A percentile compares a stretch with the other conserved stretches of the same genome.
Conservation (phyloP, 2,329 filamentous ascomycete species). For the Colletotrichum nymphaeae region DNA sequence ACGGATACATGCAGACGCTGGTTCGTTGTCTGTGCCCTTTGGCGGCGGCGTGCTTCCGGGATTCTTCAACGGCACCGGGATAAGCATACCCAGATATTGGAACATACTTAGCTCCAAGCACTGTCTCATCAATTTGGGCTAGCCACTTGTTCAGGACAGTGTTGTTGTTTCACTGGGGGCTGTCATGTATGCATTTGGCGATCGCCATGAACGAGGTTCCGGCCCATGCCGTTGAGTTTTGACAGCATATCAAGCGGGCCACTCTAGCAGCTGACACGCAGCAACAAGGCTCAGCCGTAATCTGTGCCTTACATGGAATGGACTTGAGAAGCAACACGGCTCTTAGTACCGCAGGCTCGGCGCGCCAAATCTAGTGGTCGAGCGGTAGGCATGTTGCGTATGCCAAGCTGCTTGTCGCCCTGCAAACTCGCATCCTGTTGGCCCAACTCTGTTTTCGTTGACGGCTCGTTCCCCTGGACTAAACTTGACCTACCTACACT, state of each 20-base stretch:
- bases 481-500: background rate
- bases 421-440: conserved; percentile 17
- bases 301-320: conserved; percentile 32
- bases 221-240: background rate
- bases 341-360: conserved; percentile 13
- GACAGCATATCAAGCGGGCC: background rate
- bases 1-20: background rate
- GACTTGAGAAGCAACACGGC: background rate
- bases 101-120: conserved; percentile 2
- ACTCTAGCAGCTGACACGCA: background rate
- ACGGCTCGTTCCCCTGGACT: conserved; percentile 3
- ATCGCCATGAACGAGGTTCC: conserved; percentile 14
- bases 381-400: conserved; percentile 19
- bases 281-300: background rate
- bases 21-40: conserved; percentile 19
- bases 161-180: conserved; percentile 4
- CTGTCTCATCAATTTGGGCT: conserved; percentile 11
- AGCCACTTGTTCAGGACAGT: background rate
- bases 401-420: conserved; percentile 22
- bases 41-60: conserved; percentile 6
- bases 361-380: conserved; percentile 12
- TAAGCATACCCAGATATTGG: conserved; percentile 7
- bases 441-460: conserved; percentile 19
- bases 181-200: conserved; percentile 3
- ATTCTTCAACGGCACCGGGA: conserved; percentile 30